A percentile compares a stretch with the other conserved stretches of the same genome.
Conservation (phyloP, 495 filamentous ascomycete species). For the Hypoxylon rickii region DNA sequence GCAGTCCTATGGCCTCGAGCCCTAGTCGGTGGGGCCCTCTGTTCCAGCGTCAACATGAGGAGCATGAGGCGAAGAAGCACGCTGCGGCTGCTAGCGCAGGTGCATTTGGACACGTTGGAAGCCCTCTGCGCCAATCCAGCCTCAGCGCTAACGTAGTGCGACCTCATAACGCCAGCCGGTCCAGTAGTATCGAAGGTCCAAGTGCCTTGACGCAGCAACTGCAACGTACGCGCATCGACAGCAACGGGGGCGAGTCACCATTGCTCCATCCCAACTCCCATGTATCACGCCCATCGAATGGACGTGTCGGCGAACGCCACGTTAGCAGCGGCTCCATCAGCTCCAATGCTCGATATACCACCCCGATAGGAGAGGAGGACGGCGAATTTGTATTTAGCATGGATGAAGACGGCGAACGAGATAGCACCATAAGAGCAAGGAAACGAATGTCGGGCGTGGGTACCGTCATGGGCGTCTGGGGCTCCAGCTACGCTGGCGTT, state of each 20-base stretch:
- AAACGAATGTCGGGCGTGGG: slow-evolving; percentile 49
- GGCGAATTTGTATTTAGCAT: slow-evolving; percentile 78
- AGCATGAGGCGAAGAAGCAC: slow-evolving; percentile 65
- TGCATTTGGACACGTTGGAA: slow-evolving; percentile 86
- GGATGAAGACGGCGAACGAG: slow-evolving; percentile 71
- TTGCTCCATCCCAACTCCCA: slow-evolving; percentile 45
- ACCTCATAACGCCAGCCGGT: slow-evolving; percentile 40
- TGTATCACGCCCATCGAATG: slow-evolving; percentile 35
- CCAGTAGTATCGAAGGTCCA: slow-evolving; percentile 56
- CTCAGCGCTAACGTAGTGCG: slow-evolving; percentile 68
- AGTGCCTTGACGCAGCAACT: slow-evolving; percentile 76
- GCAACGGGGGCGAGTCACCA: slow-evolving; percentile 47
- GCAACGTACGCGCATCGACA: slow-evolving; percentile 55
- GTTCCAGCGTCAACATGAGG: slow-evolving; percentile 75
- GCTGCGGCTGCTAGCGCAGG: slow-evolving; percentile 52
- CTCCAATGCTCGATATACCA: slow-evolving; percentile 60
- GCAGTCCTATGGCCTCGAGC: slow-evolving; percentile 76
- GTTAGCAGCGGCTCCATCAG: slow-evolving; percentile 56
- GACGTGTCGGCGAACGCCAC: slow-evolving; percentile 52
- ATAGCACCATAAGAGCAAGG: slow-evolving; percentile 45
- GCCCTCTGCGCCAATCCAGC: slow-evolving; percentile 86
- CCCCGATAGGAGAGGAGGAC: slow-evolving; percentile 76
- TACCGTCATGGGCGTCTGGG: slow-evolving; percentile 39
- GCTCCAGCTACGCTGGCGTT: slow-evolving; percentile 46
- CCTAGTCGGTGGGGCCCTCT: slow-evolving; percentile 86